Conservation (phyloP, 305 asterid genomes). For the Nicotiana rustica region DNA sequence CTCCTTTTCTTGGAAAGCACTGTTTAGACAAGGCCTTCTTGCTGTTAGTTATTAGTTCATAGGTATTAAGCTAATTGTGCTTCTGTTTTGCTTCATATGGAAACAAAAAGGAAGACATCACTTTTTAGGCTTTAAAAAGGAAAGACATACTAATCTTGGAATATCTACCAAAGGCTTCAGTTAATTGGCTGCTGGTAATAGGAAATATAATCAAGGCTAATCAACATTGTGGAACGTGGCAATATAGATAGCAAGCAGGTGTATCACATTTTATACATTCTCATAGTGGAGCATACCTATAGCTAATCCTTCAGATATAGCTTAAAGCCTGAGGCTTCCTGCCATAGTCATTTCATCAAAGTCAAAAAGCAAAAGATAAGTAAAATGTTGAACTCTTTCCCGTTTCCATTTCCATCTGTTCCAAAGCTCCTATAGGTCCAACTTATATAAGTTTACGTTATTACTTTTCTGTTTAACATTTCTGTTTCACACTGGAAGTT, state of each 20-base stretch:
- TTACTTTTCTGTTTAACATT: background rate
- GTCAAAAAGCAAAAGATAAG: conserved; percentile 11
- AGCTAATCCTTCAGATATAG: background rate
- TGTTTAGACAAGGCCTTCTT: background rate
- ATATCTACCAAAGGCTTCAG: background rate
- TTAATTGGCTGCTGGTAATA: background rate
- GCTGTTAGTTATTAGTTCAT: background rate
- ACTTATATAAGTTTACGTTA: background rate
- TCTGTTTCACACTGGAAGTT: background rate
- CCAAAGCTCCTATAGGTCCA: background rate
- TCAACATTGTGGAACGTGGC: background rate
- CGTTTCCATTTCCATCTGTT: background rate
- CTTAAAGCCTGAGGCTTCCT: background rate
- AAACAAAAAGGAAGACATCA: background rate
- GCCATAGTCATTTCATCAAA: background rate
- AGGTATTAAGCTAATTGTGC: background rate
- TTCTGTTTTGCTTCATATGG: background rate
- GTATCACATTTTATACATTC: background rate
- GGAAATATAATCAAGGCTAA: background rate
- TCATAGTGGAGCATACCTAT: background rate
- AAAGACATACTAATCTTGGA: background rate
- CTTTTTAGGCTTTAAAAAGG: background rate
- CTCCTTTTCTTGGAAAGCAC: background rate
- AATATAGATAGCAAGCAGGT: background rate
- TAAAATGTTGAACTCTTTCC: background rate